Base-by-base conservation (phyloP, 352 stramenopile species). In the Phytopythium aichiense region DNA sequence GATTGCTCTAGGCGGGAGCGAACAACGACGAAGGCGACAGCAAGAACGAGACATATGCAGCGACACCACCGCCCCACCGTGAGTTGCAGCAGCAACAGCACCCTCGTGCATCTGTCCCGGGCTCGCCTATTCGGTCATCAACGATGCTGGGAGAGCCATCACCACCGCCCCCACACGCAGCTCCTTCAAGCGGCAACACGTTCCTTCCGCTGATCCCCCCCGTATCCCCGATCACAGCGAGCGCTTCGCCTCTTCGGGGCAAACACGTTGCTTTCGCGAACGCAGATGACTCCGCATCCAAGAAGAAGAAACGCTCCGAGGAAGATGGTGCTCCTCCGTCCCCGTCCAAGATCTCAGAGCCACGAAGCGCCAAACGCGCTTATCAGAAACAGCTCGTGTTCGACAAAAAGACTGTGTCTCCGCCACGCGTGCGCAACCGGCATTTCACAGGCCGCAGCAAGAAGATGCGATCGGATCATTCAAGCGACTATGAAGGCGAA, bases 151-250 rank as follows among this genome's bases (percentile, higher is more conserved):
- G 25, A 37, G 18, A 12, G 7, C 12, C 38, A n/a, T 37, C 54
- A 11, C 16, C 54, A 30, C 40, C 55, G 31, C 23, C 16, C 16
- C 18, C 22, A 37, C 22, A 57, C 15, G 16, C 33, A 45, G 18
- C 9, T 12, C 11, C 8, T 7, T 8, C 50, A 22, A 37, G 28
- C 23, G 46, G 23, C 18, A 37, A 25, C 12, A 56, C 28, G 18
- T 20, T 33, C 30, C 56, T 80, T 6, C 72, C 74, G 22, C 33
- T 71, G 37, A 79, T 88, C 9, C 74, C 78, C 2, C 68, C 71
- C 0, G 65, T 88, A 18, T 89, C 80, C 6, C 80, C 77, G 1
- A 82, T 89, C 60, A 81, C 81, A 64, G 56, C 76, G 1, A 63
- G 66, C 5, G 61, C 72, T 42, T 53, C 46, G 11, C 46, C 46